Evolutionary conservation across 2,329 filamentous ascomycete genomes (phyloP).

Genomic region (Sporothrix pallida): DNA sequence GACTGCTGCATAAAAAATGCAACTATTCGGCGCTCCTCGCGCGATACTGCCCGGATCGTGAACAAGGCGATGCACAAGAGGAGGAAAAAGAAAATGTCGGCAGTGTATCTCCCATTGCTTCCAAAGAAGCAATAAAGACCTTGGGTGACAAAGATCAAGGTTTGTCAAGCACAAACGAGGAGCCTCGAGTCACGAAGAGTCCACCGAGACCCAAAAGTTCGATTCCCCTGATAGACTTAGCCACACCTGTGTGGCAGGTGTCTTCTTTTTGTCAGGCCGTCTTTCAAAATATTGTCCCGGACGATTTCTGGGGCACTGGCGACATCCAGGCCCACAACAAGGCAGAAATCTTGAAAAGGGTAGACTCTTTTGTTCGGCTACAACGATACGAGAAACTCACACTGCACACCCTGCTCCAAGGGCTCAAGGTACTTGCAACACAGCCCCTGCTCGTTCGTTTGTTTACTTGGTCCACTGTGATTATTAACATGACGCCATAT

Average conservation of each 20-base stretch:
- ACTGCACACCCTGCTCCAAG: slow-evolving; percentile 77
- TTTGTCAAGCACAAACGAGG: too few species aligned
- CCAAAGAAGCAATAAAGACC: too few species aligned
- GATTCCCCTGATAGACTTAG: slow-evolving; percentile 66
- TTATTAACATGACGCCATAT: slow-evolving; percentile 5
- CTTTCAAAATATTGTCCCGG: slow-evolving; percentile 73
- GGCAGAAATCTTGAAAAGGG: slow-evolving; percentile 63
- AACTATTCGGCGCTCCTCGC: slow-evolving; percentile 78
- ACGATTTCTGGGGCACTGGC: slow-evolving; percentile 72
- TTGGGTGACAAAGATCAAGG: too few species aligned
- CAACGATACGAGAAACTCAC: slow-evolving; percentile 81
- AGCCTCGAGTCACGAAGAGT: too few species aligned
- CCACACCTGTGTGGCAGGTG: slow-evolving; percentile 70
- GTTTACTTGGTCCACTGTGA: too few species aligned
- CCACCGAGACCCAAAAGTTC: too few species aligned
- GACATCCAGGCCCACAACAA: slow-evolving; percentile 64
- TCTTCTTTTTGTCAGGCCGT: slow-evolving; percentile 87
- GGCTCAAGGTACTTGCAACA: slow-evolving; percentile 66
- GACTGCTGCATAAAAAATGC: slow-evolving; percentile 73
- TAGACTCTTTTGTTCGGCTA: slow-evolving; percentile 79
- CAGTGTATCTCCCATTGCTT: too few species aligned
- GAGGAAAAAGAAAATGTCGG: too few species aligned
- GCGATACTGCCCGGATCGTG: slow-evolving; percentile 74
- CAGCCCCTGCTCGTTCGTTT: background rate
- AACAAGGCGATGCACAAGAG: background rate